Evolutionary conservation across 2,329 filamentous ascomycete species (phyloP).

Genomic region (Pseudogymnoascus sp.): DNA sequence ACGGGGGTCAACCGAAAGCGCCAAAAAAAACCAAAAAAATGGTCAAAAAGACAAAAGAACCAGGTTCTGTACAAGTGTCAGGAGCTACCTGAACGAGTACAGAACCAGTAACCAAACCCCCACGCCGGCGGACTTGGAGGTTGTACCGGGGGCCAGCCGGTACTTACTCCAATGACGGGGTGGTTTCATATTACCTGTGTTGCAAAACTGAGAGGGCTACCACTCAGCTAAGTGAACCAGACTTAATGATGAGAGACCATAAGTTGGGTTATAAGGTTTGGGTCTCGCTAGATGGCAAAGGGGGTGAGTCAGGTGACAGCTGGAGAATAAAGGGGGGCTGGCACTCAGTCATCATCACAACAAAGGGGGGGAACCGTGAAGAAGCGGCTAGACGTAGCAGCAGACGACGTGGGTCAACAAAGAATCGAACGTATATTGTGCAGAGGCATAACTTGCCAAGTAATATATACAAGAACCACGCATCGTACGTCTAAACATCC

Average conservation of each 20-base stretch:
- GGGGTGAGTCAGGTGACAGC: neutral
- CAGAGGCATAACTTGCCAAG: neutral
- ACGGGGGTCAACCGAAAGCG: neutral
- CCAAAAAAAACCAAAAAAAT: neutral
- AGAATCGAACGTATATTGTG: constrained; percentile 2
- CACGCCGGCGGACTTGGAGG: neutral
- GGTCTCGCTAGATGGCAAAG: neutral
- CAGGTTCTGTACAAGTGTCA: neutral
- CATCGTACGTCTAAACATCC: neutral
- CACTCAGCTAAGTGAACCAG: neutral
- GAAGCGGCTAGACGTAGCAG: neutral
- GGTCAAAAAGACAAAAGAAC: neutral
- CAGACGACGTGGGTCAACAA: neutral
- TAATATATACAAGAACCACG: constrained; percentile 3
- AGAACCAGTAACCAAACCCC: neutral
- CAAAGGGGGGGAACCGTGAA: neutral
- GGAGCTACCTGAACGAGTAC: neutral
- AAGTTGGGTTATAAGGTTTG: neutral
- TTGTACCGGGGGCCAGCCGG: neutral
- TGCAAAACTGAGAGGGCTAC: neutral
- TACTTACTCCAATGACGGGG: neutral
- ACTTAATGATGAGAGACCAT: neutral
- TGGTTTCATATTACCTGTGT: neutral
- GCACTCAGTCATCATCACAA: neutral
- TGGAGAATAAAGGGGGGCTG: neutral